Evolutionary conservation across 768 basidiomycete species (phyloP), one percentile per base, ranked within the genome.

Genomic region (Gautieria morchelliformis): DNA sequence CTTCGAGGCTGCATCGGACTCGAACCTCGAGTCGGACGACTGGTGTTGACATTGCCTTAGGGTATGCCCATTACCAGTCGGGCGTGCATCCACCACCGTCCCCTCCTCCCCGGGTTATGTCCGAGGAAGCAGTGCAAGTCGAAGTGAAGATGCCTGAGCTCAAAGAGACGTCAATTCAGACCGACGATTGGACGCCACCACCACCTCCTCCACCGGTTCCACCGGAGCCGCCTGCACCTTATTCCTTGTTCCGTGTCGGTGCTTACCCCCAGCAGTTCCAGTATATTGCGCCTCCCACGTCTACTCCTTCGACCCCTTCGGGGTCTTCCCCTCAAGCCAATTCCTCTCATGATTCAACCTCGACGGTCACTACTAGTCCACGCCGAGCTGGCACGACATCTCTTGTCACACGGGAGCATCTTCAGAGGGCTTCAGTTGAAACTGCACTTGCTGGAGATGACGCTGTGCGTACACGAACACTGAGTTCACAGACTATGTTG

Each of bases 121-220:
- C 48, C 14, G 53, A 56, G 40, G 53, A 59, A 37, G 45, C 45
- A 8, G 49, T 59, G 8, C 47, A 62, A 39, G 61, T 56, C 15
- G 59, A 63, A 11, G 68, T 69, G 19, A 81, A 80, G 11, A 87
- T 82, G 66, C 80, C 82, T 0, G 83, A 88, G 62, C 70, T 80
- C 33, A 83, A 75, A 65, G 89, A 93, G 63, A 87, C 82, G 59
- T 86, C 83, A 3, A 82, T 84, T 35, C 89, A 93, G 71, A 92
- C 89, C 1, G 90, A 93, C 60, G 77, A 78, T 51, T 87, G 84
- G 85, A 71, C 66, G 14, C 80, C 80, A 11, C 73, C 77, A 9
- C 47, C 63, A 12, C 66, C 72, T 1, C 68, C 71, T 22, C 59
- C 68, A 11, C 60, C 61, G 8, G 56, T 66, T 17, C 64, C 69